Conservation (phyloP, 306 rosid genomes). For the Begonia loranthoides region DNA sequence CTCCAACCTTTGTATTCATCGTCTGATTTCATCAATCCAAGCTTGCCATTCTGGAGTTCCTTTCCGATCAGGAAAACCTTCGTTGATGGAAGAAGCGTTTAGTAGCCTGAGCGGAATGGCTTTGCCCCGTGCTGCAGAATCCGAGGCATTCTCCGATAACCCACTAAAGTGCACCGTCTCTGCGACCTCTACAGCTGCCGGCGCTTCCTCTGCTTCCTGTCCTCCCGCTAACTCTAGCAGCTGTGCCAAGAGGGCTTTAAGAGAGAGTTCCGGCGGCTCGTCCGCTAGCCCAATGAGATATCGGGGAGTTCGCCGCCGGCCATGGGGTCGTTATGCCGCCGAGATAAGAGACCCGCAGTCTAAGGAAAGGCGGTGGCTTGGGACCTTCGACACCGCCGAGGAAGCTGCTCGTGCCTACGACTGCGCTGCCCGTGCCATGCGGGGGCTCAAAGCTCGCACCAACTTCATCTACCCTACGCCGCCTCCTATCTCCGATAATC, state of each 20-base stretch:
- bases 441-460: constrained; percentile 79
- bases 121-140: not conserved
- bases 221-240: not conserved
- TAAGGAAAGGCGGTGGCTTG: constrained; percentile 89
- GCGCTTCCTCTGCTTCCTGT: not conserved
- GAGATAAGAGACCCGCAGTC: constrained; percentile 90
- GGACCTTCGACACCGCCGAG: constrained; percentile 95
- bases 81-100: constrained; percentile 51
- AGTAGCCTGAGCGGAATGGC: constrained; percentile 33
- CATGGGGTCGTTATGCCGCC: constrained; percentile 97
- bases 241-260: constrained; percentile 19
- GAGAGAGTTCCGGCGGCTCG: constrained; percentile 18
- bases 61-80: not conserved
- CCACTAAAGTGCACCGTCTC: constrained; percentile 9
- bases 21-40: too few relatives aligned
- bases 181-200: not conserved
- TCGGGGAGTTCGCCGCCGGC: constrained; percentile 93
- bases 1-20: too few relatives aligned
- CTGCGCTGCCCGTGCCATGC: constrained; percentile 91
- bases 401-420: constrained; percentile 96
- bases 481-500: constrained; percentile 12
- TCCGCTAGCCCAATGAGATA: constrained; percentile 26
- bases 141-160: too few relatives aligned
- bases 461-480: constrained; percentile 56
- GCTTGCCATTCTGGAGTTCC: too few relatives aligned